These are phyloP conservation scores for Lactarius pseudohatsudake DNA, from an alignment of 768 basidiomycete genomes.

Conservation along the genomic window DNA sequence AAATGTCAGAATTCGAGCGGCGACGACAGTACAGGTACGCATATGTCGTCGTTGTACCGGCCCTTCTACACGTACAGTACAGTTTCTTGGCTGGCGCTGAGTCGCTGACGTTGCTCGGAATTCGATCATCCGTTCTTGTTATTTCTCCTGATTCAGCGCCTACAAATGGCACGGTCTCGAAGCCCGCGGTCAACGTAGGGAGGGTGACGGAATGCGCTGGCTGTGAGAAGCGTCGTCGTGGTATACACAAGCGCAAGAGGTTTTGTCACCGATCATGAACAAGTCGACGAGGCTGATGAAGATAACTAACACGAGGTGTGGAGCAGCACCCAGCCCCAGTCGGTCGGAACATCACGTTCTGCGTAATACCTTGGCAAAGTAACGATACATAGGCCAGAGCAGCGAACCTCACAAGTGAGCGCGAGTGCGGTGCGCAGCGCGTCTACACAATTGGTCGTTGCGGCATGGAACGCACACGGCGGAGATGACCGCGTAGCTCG, in stretches of 20 bases:
- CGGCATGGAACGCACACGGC: not conserved
- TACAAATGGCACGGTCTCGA: too few species aligned
- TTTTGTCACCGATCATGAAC: not conserved
- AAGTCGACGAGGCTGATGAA: slow-evolving; percentile 6
- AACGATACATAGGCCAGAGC: not conserved
- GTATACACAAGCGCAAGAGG: not conserved
- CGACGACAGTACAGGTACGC: not conserved
- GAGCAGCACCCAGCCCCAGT: not conserved
- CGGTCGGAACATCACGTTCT: not conserved
- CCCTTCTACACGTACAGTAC: not conserved
- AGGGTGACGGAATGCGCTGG: not conserved
- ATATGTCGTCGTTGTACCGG: not conserved
- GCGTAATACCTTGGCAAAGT: not conserved
- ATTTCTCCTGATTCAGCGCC: too few species aligned
- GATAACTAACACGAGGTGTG: not conserved
- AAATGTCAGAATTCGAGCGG: not conserved
- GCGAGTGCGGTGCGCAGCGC: not conserved
- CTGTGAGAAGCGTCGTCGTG: not conserved
- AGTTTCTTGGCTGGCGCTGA: too few species aligned
- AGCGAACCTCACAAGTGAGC: not conserved
- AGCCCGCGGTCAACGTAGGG: too few species aligned
- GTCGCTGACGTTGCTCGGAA: too few species aligned
- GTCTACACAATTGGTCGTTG: too few species aligned
- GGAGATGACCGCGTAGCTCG: too few species aligned
- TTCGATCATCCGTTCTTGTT: too few species aligned